These are phyloP conservation scores for Penicillium sp. DNA, from an alignment of 2,329 filamentous ascomycete genomes.

Conservation along the genomic window DNA sequence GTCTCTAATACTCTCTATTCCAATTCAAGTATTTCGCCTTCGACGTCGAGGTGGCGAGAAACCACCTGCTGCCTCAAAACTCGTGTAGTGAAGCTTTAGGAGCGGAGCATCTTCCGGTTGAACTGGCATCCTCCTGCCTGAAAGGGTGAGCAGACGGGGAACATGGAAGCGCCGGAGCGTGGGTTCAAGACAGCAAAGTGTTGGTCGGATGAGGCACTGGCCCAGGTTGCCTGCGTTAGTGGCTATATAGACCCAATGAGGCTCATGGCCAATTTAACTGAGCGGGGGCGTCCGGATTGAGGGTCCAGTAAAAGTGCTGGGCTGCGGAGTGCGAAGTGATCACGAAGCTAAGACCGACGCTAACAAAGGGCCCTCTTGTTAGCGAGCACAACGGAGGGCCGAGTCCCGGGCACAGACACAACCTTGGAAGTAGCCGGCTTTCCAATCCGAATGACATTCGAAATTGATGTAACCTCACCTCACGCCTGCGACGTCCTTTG, in stretches of 20 bases:
- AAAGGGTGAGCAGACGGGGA: neutral
- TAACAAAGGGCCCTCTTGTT: constrained; percentile 11
- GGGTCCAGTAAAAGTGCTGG: neutral
- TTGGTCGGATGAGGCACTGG: constrained; percentile 3
- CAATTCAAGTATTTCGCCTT: neutral
- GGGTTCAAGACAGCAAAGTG: neutral
- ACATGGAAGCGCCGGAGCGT: neutral
- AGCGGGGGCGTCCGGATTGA: neutral
- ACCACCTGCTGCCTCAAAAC: neutral
- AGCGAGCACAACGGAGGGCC: neutral
- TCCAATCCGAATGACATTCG: neutral
- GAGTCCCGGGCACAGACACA: constrained; percentile 5
- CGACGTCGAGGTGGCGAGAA: neutral
- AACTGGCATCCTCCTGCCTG: neutral
- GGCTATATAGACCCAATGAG: constrained; percentile 17
- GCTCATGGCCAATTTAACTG: constrained; percentile 16
- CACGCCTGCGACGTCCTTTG: neutral
- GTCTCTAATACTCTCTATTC: neutral
- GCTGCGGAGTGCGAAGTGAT: constrained; percentile 1
- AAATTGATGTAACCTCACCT: constrained; percentile 9
- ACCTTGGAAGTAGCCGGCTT: neutral
- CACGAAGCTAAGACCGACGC: constrained; percentile 3
- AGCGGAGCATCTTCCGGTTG: neutral
- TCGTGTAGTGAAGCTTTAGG: neutral
- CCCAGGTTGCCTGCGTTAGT: constrained; percentile 9